phyloP scores from a whole-genome alignment of 164 flowering plant species.

The Kingdonia uniflora region DNA sequence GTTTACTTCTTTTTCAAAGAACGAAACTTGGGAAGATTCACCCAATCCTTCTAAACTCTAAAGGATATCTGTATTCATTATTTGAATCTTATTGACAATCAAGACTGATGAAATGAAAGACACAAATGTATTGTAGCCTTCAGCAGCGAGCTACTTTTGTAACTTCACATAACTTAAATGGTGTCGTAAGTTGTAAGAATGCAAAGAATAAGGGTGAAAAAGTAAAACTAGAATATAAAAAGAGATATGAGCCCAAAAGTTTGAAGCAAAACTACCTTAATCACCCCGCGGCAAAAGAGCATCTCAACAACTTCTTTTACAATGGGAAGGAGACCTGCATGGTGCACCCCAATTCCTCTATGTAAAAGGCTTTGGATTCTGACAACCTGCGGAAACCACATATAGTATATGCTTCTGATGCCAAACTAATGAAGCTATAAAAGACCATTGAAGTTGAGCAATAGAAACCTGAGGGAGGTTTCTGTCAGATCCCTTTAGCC shows the following conservation, averaged over 20 bases:
- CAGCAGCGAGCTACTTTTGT: too few relatives aligned
- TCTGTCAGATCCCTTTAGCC: constrained; percentile 95
- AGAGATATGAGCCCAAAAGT: background rate
- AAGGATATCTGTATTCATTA: too few relatives aligned
- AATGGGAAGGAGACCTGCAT: constrained; percentile 97
- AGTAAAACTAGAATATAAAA: too few relatives aligned
- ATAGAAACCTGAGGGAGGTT: constrained; percentile 80
- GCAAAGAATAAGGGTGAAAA: too few relatives aligned
- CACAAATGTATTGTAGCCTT: too few relatives aligned
- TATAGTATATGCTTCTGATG: background rate
- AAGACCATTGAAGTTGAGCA: constrained; percentile 2
- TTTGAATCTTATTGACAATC: too few relatives aligned
- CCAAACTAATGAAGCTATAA: constrained; percentile 1
- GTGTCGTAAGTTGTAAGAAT: too few relatives aligned
- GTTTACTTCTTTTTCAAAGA: too few relatives aligned
- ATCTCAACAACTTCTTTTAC: constrained; percentile 99
- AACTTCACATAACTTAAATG: too few relatives aligned
- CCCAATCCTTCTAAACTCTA: too few relatives aligned
- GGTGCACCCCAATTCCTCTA: constrained; percentile 96
- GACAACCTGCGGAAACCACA: constrained; percentile 42
- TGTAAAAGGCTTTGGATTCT: constrained; percentile 82
- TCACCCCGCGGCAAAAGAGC: constrained; percentile 94
- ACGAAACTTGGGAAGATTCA: too few relatives aligned
- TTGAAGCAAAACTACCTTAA: constrained; percentile 48
- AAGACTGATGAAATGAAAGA: too few relatives aligned